Evolutionary conservation across 2,329 filamentous ascomycete genomes (phyloP), one percentile per base, ranked within the genome.

Genomic region (Claviceps spartinae): DNA sequence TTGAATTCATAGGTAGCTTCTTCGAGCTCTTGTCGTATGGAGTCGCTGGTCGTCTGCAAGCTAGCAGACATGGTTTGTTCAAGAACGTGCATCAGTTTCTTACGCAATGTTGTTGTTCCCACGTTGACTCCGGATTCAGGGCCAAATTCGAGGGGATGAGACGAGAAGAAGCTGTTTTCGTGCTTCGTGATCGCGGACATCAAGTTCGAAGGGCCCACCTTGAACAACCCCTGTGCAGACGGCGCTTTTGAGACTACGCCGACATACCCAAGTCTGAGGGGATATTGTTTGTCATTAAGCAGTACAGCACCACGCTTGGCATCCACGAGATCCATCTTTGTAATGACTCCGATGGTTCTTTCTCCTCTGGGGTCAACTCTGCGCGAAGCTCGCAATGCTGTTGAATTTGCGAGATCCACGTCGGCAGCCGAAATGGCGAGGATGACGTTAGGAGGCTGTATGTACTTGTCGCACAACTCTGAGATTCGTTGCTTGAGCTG

Each of bases 1-100:
- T 98, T 98, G 76, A 95, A 98, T 68, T 98, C 91, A 63, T 98
- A 98, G 0, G 88, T 91, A 3, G 93, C 90, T 68, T 98, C 93
- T 62, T 96, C 91, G 0, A 98, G 79, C 66, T 98, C 93, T 65
- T 95, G 88, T 55, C 85, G 85, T 58, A 98, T 96, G 9, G 89
- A 88, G 63, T 96, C 88, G 60, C 86, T 87, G 3, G 93, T 98
- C 52, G 82, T 82, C 60, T 93, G 86, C 51, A 98, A 75, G 61
- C 88, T 95, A 37, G 87, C 82, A 30, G 91, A 91, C 94, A 98
- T 98, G 4, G 89, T 96, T 63, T 95, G 86, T 67, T 98, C 93
- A 40, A 98, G 77, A 40, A 97, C 89, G 57, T 90, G 83, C 91
- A 98, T 98, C 50, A 98, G 76, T 68, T 96, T 97, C 72, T 94